phyloP scores from a whole-genome alignment of 306 rosid genomes.

The Cicer pinnatifidum region DNA sequence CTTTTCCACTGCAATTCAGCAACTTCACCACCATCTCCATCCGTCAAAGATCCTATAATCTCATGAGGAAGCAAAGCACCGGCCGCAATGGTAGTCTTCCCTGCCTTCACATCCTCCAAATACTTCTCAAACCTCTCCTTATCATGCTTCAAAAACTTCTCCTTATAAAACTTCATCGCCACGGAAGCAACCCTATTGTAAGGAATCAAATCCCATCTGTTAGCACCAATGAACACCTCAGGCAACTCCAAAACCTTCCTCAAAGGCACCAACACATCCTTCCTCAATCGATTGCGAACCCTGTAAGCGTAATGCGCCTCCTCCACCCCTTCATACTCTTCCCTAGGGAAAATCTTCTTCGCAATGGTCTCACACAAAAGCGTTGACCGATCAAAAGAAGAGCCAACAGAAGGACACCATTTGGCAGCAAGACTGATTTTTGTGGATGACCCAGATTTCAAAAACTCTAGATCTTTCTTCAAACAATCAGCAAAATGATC shows the following conservation, averaged over 20 bases:
- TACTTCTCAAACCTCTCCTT: constrained; percentile 55
- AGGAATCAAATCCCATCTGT: constrained; percentile 57
- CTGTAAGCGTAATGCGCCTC: constrained; percentile 76
- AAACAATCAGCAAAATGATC: constrained; percentile 61
- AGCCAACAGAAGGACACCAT: constrained; percentile 85
- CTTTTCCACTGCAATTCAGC: constrained; percentile 81
- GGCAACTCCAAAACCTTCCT: constrained; percentile 71
- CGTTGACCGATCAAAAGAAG: constrained; percentile 63
- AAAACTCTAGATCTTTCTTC: constrained; percentile 54
- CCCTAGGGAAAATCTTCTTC: constrained; percentile 59
- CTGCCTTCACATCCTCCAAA: constrained; percentile 51
- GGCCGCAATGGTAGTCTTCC: constrained; percentile 57
- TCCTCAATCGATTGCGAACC: constrained; percentile 70
- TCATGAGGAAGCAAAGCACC: constrained; percentile 77
- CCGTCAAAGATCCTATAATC: constrained; percentile 44
- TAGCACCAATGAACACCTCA: constrained; percentile 69
- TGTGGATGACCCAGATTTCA: constrained; percentile 39
- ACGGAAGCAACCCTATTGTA: constrained; percentile 70
- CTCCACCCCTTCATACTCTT: constrained; percentile 64
- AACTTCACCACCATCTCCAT: constrained; percentile 50
- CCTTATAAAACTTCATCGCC: constrained; percentile 63
- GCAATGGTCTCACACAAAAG: constrained; percentile 72
- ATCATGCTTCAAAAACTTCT: constrained; percentile 62
- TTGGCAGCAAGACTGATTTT: constrained; percentile 70
- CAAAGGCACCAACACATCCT: constrained; percentile 64